Evolutionary conservation across 805 yeast genomes (phyloP).

Genomic region (Kodamaea fukazawae): DNA sequence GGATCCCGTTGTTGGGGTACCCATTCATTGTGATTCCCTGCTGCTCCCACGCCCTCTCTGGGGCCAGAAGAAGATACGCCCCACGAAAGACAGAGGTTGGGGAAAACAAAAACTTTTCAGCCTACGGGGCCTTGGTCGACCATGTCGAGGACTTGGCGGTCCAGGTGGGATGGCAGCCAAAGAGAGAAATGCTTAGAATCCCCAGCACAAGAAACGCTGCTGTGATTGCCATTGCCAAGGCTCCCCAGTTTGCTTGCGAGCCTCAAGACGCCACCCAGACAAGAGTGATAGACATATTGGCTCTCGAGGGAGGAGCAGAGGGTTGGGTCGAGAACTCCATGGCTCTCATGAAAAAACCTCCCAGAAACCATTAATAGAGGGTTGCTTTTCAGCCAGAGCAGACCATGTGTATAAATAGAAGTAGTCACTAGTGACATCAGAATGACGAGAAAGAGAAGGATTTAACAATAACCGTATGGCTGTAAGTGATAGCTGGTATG

Average conservation of each 20-base stretch:
- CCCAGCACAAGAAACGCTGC: slow-evolving; percentile 96
- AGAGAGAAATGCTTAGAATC: slow-evolving; percentile 83
- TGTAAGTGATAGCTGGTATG: too few species aligned
- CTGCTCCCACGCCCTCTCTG: slow-evolving; percentile 85
- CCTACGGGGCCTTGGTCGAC: slow-evolving; percentile 83
- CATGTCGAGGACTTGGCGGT: slow-evolving; percentile 71
- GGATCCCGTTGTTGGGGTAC: slow-evolving; percentile 86
- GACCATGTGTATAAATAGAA: not conserved
- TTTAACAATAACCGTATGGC: too few species aligned
- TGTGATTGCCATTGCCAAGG: slow-evolving; percentile 58
- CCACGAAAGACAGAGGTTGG: slow-evolving; percentile 27
- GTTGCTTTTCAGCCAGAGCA: too few species aligned
- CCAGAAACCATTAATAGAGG: slow-evolving; percentile 58
- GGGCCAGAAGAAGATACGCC: slow-evolving; percentile 67
- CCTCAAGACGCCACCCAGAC: slow-evolving; percentile 32
- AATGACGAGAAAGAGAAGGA: too few species aligned
- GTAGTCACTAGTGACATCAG: too few species aligned
- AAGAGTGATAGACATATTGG: slow-evolving; percentile 56
- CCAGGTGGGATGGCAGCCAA: slow-evolving; percentile 77
- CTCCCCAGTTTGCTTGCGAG: slow-evolving; percentile 21
- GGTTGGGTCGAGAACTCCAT: slow-evolving; percentile 85
- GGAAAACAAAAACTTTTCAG: slow-evolving; percentile 41
- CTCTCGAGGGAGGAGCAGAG: slow-evolving; percentile 83
- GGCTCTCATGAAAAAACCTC: slow-evolving; percentile 65
- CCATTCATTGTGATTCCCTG: slow-evolving; percentile 95